These are phyloP conservation scores for Litchi chinensis DNA, from an alignment of 345 rosid genomes.

Conservation along the genomic window DNA sequence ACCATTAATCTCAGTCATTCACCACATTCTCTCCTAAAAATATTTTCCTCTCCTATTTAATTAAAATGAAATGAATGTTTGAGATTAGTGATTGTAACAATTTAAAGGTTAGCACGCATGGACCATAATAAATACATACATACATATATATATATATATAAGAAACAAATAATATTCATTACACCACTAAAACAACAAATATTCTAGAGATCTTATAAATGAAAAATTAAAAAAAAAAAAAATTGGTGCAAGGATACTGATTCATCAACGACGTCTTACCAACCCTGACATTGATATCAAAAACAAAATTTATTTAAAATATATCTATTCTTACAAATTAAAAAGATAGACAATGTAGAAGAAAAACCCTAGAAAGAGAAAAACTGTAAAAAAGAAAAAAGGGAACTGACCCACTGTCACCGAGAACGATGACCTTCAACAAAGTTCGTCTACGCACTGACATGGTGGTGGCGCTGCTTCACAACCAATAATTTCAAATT, in stretches of 20 bases:
- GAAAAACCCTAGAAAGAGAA: constrained; percentile 20
- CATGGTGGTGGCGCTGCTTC: constrained; percentile 42
- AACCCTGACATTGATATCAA: constrained; percentile 59
- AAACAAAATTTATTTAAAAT: constrained; percentile 9
- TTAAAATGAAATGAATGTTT: too few relatives aligned
- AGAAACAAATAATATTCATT: background rate
- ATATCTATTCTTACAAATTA: background rate
- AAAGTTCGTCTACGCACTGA: constrained; percentile 84
- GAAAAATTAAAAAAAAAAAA: background rate
- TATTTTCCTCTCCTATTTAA: too few relatives aligned
- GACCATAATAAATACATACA: too few relatives aligned
- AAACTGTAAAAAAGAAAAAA: constrained; percentile 3
- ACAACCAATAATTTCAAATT: background rate
- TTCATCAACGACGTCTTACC: constrained; percentile 99
- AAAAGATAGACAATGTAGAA: background rate
- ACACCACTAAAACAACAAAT: background rate
- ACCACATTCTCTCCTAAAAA: too few relatives aligned
- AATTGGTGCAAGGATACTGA: constrained; percentile 71
- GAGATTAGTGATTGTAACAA: too few relatives aligned
- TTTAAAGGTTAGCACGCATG: too few relatives aligned
- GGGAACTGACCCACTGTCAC: constrained; percentile 85
- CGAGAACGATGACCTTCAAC: constrained; percentile 99
- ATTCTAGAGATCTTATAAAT: background rate
- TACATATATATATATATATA: too few relatives aligned
- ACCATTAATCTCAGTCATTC: too few relatives aligned